phyloP scores from a whole-genome alignment of 2,329 filamentous ascomycete species.

The Orbilia oligospora region DNA sequence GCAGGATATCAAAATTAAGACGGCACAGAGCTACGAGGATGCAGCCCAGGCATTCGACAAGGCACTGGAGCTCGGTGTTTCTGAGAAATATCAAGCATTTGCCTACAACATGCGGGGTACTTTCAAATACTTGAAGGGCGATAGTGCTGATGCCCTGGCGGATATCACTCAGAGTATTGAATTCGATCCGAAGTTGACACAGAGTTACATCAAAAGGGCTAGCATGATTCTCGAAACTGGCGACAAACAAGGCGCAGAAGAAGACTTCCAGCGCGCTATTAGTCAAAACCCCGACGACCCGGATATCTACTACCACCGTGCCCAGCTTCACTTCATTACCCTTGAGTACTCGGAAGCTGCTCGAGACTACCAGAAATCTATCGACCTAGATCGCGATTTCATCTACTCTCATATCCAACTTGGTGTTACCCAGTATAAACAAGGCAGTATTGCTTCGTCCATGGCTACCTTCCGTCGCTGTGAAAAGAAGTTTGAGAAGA shows the following conservation, averaged over 20 bases:
- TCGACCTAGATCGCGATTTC: constrained; percentile 93
- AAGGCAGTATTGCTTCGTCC: constrained; percentile 96
- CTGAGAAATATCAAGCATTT: constrained; percentile 87
- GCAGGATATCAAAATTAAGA: constrained; percentile 81
- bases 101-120: constrained; percentile 98
- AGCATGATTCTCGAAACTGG: constrained; percentile 74
- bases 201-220: constrained; percentile 98
- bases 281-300: constrained; percentile 89
- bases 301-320: constrained; percentile 99
- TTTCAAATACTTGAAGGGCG: constrained; percentile 91
- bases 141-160: constrained; percentile 83
- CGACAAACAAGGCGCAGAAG: constrained; percentile 85
- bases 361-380: constrained; percentile 99
- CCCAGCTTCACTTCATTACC: constrained; percentile 98
- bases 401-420: constrained; percentile 99
- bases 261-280: constrained; percentile 85
- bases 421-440: constrained; percentile 99
- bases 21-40: constrained; percentile 90
- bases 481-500: constrained; percentile 98
- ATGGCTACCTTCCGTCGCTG: constrained; percentile 98
- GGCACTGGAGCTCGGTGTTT: constrained; percentile 83
- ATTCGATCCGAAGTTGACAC: constrained; percentile 86
- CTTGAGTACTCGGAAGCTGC: constrained; percentile 92
- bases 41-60: constrained; percentile 88
- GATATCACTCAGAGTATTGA: constrained; percentile 95